These are phyloP conservation scores for Lenwebbia sp. DNA, from an alignment of 345 rosid genomes.

Conservation along the genomic window DNA sequence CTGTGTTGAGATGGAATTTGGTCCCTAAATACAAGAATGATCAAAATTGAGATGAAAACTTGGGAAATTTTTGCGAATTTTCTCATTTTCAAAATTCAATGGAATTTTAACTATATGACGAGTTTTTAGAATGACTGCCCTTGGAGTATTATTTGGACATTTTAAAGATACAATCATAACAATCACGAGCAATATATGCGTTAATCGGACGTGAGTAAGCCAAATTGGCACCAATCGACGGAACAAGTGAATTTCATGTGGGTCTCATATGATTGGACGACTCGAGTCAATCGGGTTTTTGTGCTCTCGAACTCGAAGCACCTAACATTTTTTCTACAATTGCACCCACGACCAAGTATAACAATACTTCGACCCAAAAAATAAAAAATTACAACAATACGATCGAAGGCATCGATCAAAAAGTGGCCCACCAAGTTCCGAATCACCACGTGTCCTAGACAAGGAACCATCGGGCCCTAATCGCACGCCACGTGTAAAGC, in stretches of 20 bases:
- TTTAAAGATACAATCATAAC: neutral
- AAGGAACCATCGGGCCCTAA: neutral
- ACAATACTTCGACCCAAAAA: too few relatives aligned
- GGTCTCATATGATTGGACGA: neutral
- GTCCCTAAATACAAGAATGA: neutral
- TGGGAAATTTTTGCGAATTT: too few relatives aligned
- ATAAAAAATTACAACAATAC: neutral
- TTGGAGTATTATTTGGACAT: neutral
- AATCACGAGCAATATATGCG: neutral
- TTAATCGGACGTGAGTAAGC: neutral
- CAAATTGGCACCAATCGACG: neutral
- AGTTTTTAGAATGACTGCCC: neutral
- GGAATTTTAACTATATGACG: neutral
- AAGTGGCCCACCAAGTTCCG: neutral
- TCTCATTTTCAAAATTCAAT: neutral
- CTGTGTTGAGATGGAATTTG: neutral
- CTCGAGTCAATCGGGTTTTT: neutral
- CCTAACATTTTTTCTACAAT: rapidly evolving
- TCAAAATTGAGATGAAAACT: neutral
- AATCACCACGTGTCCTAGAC: neutral
- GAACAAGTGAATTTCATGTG: rapidly evolving
- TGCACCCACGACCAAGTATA: neutral
- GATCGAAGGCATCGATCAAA: neutral
- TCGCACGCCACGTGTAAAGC: neutral
- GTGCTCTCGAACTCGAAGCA: neutral